A percentile compares a stretch with the other conserved stretches of the same genome.
phyloP scores from a whole-genome alignment of 495 filamentous ascomycete species.

The Penicillium cinerascens region DNA sequence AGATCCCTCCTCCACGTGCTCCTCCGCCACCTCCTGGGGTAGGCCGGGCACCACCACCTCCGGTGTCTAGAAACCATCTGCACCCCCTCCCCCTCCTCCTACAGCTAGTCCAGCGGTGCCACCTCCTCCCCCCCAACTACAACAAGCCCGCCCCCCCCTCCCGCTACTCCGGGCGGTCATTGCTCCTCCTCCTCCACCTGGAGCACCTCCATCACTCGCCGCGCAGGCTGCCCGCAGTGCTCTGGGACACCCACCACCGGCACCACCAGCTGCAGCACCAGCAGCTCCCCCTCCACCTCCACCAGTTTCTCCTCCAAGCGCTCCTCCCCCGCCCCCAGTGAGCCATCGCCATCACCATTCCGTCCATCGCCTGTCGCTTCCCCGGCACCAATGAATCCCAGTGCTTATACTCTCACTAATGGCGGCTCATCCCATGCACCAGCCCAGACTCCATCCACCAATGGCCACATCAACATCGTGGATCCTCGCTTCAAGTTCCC shows the following conservation, averaged over 20 bases:
- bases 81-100: constrained; percentile 42
- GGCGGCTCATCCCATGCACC: constrained; percentile 39
- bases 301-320: constrained; percentile 45
- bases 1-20: constrained; percentile 55
- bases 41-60: constrained; percentile 48
- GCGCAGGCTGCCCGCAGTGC: constrained; percentile 41
- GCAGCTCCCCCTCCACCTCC: constrained; percentile 42
- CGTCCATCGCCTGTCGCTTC: constrained; percentile 48
- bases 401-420: constrained; percentile 70
- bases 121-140: constrained; percentile 41
- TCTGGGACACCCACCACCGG: constrained; percentile 46
- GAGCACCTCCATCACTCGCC: constrained; percentile 37
- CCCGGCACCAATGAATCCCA: constrained; percentile 69
- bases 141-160: constrained; percentile 26
- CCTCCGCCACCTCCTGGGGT: constrained; percentile 65
- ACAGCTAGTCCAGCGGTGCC: constrained; percentile 39
- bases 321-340: constrained; percentile 46
- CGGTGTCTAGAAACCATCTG: constrained; percentile 62
- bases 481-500: constrained; percentile 87
- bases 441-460: constrained; percentile 28
- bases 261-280: constrained; percentile 50
- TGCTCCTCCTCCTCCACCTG: constrained; percentile 46
- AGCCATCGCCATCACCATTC: constrained; percentile 47
- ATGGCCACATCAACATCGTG: constrained; percentile 59
- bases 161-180: constrained; percentile 42